Percentiles rank a stretch among this genome's conserved stretches.
These are phyloP conservation scores for Zalaria obscura DNA, from an alignment of 2,329 filamentous ascomycete species.

Conservation along the genomic window DNA sequence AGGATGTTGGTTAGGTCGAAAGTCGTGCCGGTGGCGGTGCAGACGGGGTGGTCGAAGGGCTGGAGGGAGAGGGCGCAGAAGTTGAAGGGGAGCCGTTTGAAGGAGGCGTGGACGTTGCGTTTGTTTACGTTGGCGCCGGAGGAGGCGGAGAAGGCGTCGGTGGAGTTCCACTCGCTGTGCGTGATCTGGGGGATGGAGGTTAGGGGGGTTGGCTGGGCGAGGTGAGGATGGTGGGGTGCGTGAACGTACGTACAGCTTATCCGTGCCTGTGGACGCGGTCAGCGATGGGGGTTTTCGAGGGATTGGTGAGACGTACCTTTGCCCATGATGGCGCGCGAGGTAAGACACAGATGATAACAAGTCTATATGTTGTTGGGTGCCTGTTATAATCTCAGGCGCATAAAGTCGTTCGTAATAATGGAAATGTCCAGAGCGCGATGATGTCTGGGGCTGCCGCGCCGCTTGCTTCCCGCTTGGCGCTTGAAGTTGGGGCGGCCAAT, in stretches of 20 bases:
- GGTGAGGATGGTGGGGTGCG: slow-evolving; percentile 2
- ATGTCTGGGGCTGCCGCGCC: no score
- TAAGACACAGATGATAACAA: no score
- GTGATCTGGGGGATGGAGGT: slow-evolving; percentile 49
- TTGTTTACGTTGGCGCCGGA: slow-evolving; percentile 51
- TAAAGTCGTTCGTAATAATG: no score
- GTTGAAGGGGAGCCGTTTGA: slow-evolving; percentile 90
- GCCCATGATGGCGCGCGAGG: slow-evolving; percentile 1
- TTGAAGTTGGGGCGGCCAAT: no score
- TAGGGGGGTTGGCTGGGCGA: neutral
- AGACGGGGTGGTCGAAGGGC: slow-evolving; percentile 89
- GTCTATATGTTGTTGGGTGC: no score
- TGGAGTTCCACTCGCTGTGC: slow-evolving; percentile 92
- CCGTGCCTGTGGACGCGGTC: slow-evolving; percentile 16
- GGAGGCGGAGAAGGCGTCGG: slow-evolving; percentile 75
- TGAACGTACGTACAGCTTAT: slow-evolving; percentile 25
- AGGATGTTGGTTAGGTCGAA: slow-evolving; percentile 93
- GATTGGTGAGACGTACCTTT: slow-evolving; percentile 1
- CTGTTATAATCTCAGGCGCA: no score
- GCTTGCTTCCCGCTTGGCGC: no score
- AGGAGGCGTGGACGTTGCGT: slow-evolving; percentile 41
- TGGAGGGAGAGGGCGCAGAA: slow-evolving; percentile 94
- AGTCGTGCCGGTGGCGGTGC: slow-evolving; percentile 72
- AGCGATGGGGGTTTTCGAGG: neutral
- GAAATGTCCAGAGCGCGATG: no score